A percentile compares a stretch with the other conserved stretches of the same genome.
These are phyloP conservation scores for Leccinum pallidistipes DNA, from an alignment of 1,284 basidiomycete species.

Conservation along the genomic window DNA sequence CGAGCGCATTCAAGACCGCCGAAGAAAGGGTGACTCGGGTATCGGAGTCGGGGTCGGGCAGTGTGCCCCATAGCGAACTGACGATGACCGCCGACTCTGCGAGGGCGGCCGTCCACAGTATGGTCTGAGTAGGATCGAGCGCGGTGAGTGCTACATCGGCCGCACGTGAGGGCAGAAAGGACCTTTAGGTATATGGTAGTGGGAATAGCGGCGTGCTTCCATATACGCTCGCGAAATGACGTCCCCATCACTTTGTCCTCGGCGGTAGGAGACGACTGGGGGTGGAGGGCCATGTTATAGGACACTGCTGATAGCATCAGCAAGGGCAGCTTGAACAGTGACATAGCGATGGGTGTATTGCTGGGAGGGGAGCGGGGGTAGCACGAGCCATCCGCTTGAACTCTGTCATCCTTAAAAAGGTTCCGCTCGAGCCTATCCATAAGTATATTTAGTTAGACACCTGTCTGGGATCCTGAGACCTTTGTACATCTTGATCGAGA, in stretches of 20 bases:
- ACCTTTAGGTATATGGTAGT: conserved; percentile 7
- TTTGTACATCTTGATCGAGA: not conserved
- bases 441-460: conserved; percentile 2
- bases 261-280: not conserved
- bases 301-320: conserved; percentile 4
- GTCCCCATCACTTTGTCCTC: conserved; percentile 9
- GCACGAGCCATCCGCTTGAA: not conserved
- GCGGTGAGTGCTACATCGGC: not conserved
- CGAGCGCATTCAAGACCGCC: conserved; percentile 5
- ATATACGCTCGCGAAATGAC: conserved; percentile 3
- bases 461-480: not conserved
- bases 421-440: not conserved
- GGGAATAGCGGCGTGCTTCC: not conserved
- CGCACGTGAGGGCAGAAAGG: not conserved
- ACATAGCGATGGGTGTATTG: conserved; percentile 1
- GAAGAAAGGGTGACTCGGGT: not conserved
- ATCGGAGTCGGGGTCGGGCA: not conserved
- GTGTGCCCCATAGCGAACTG: not conserved
- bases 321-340: conserved; percentile 8
- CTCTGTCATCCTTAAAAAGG: not conserved
- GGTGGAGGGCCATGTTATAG: conserved; percentile 6
- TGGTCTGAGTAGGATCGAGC: not conserved
- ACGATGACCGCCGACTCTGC: conserved; percentile 12
- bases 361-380: not conserved
- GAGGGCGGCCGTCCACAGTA: conserved; percentile 3